phyloP scores from a whole-genome alignment of 495 filamentous ascomycete genomes.

The Tirmania nivea region DNA sequence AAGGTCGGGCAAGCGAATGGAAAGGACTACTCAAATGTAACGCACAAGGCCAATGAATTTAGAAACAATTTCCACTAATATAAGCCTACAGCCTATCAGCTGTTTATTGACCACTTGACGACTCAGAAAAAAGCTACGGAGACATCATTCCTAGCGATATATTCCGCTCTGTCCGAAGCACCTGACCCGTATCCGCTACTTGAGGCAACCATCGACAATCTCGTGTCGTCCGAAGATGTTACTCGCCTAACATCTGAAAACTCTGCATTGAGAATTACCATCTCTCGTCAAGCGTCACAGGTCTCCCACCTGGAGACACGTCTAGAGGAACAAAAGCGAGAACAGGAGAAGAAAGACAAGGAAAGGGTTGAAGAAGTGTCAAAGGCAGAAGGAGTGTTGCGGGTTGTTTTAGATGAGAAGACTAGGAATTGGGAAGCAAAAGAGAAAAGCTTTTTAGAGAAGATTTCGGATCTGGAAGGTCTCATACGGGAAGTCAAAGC shows the following conservation, averaged over 20 bases:
- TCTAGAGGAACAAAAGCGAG: slow-evolving; percentile 14
- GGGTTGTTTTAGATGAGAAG: slow-evolving; percentile 81
- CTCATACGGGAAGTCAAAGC: slow-evolving; percentile 87
- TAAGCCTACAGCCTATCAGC: slow-evolving; percentile 56
- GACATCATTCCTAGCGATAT: slow-evolving; percentile 74
- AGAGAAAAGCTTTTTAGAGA: slow-evolving; percentile 77
- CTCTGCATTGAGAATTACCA: slow-evolving; percentile 55
- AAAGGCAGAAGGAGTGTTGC: slow-evolving; percentile 78
- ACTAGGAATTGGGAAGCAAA: slow-evolving; percentile 91
- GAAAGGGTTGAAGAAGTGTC: slow-evolving; percentile 50
- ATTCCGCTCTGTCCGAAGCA: slow-evolving; percentile 81
- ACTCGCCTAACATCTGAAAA: slow-evolving; percentile 52
- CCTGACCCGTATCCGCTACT: slow-evolving; percentile 92
- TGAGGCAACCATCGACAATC: slow-evolving; percentile 85
- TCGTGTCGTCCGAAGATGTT: slow-evolving; percentile 24
- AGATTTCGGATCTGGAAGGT: slow-evolving; percentile 81
- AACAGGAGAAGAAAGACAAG: slow-evolving; percentile 34
- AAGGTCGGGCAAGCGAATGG: slow-evolving; percentile 64
- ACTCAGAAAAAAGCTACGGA: slow-evolving; percentile 85
- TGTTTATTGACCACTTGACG: slow-evolving; percentile 86
- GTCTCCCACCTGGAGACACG: slow-evolving; percentile 45
- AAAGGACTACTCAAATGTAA: slow-evolving; percentile 74
- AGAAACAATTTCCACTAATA: background rate
- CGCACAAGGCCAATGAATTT: background rate
- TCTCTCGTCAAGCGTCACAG: slow-evolving; percentile 68